Conservation (phyloP, 352 stramenopile genomes). For the Phytopythium chamaehyphon region DNA sequence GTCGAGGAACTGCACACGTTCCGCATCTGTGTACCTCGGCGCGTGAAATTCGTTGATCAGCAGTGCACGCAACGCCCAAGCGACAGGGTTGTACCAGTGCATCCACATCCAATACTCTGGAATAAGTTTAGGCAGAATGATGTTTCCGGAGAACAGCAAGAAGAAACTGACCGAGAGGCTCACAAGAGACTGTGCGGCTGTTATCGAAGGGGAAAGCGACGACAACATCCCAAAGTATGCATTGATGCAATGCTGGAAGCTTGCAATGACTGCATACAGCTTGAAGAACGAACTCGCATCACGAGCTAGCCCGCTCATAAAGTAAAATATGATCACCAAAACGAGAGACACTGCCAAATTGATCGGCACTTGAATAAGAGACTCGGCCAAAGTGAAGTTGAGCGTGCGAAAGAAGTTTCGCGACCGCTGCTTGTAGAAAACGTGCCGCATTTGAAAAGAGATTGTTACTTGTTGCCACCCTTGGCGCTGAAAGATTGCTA, state of each 20-base stretch:
- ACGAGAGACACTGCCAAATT: slow-evolving; percentile 39
- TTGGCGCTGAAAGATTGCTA: slow-evolving; percentile 25
- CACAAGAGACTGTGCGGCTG: slow-evolving; percentile 21
- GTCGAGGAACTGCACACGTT: slow-evolving; percentile 4
- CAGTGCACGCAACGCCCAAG: slow-evolving; percentile 29
- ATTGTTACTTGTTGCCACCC: slow-evolving; percentile 28
- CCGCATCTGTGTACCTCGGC: slow-evolving; percentile 6
- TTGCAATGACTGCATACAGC: slow-evolving; percentile 55
- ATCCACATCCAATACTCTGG: slow-evolving; percentile 76
- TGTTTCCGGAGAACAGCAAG: slow-evolving; percentile 69
- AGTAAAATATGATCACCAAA: slow-evolving; percentile 64
- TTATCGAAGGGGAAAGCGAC: slow-evolving; percentile 28
- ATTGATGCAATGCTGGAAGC: slow-evolving; percentile 48
- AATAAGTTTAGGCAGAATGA: slow-evolving; percentile 61
- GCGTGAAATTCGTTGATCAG: slow-evolving; percentile 30
- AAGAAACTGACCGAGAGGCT: slow-evolving; percentile 35
- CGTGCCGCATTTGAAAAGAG: slow-evolving; percentile 37
- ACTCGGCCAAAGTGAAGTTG: slow-evolving; percentile 42
- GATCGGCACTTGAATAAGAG: slow-evolving; percentile 24
- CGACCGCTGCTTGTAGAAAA: slow-evolving; percentile 74
- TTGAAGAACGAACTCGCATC: slow-evolving; percentile 45
- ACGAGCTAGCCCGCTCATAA: slow-evolving; percentile 74
- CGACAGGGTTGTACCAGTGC: slow-evolving; percentile 54
- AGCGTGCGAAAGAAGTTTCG: slow-evolving; percentile 62
- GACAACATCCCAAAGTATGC: slow-evolving; percentile 35